A percentile compares a stretch with the other conserved stretches of the same genome.
Evolutionary conservation across 75 land plant genomes (phyloP).

Genomic region (Selaginella tamariscina): DNA sequence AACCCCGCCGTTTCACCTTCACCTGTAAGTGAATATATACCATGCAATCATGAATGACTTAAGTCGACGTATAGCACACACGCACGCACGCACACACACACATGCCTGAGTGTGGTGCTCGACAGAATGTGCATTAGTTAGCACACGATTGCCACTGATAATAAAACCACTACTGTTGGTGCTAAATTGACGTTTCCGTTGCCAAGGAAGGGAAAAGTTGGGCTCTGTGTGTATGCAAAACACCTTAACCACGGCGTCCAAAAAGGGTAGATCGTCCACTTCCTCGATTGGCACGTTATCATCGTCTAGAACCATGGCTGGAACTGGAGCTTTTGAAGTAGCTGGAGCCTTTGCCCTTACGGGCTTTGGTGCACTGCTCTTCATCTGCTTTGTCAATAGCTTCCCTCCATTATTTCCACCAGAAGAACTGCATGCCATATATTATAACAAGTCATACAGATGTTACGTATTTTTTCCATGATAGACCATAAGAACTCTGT

Average conservation of each 20-base stretch:
- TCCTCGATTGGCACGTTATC: neutral
- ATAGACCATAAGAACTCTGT: too few relatives aligned
- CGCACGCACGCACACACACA: too few relatives aligned
- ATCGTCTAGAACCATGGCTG: neutral
- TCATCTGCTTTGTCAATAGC: neutral
- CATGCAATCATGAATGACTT: too few relatives aligned
- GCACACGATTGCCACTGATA: neutral
- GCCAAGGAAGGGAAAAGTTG: slow-evolving; percentile 13
- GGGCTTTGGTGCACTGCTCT: neutral
- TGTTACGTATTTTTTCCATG: too few relatives aligned
- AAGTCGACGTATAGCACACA: too few relatives aligned
- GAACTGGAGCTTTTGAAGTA: neutral
- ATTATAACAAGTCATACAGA: too few relatives aligned
- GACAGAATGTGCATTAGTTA: slow-evolving; percentile 9
- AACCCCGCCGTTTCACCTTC: slow-evolving; percentile 12
- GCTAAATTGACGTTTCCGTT: neutral
- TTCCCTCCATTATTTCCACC: too few relatives aligned
- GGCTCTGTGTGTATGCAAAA: slow-evolving; percentile 13
- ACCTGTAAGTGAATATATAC: slow-evolving; percentile 6
- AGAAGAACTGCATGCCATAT: too few relatives aligned
- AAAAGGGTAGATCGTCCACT: neutral
- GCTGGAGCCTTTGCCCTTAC: neutral
- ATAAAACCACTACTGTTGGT: slow-evolving; percentile 12
- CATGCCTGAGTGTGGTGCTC: slow-evolving; percentile 7
- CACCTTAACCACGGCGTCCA: slow-evolving; percentile 7